Evolutionary conservation across 345 rosid species (phyloP), one percentile per base, ranked within the genome.

Genomic region (Eucalyptus regnans): DNA sequence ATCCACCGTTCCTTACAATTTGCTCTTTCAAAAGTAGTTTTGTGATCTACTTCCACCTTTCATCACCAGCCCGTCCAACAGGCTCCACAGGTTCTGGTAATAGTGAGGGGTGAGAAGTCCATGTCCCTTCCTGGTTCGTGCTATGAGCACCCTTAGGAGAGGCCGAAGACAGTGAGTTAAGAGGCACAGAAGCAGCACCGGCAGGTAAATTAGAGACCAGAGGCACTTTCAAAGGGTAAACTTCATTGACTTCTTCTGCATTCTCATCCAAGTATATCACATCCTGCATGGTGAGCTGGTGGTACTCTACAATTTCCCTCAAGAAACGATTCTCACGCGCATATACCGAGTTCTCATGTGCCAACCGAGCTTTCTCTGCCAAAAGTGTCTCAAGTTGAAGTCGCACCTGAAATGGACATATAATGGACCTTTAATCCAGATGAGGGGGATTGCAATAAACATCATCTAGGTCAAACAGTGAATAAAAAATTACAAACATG

Each of bases 251-350:
- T 90, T 97, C 96, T 94, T 98, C 99, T 51, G 93, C 93, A 86
- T 92, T 93, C 92, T 98, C 99, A 64, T 98, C 98, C 89, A 97
- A 93, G 93, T 97, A 98, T 48, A 98, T 94, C 76, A 98, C 97
- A 92, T 97, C 98, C 88, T 98, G 99, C 99, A 97, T 98, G 5
- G 97, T 96, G 56, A 98, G 97, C 89, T 98, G 99, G 87, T 96
- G 99, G 90, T 96, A 98, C 91, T 98, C 99, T 15, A 98, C 97
- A 51, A 98, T 95, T 90, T 97, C 99, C 92, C 98, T 93, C 86
- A 98, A 94, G 91, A 94, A 97, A 62, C 98, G 96, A 80, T 98
- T 98, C 93, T 98, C 99, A 2, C 99, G 96, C 2, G 97, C 92
- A 87, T 94, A 95, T 71, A 94, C 88, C 29, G 99, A 95, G 90